A percentile compares a stretch with the other conserved stretches of the same genome.
Conservation (phyloP, 306 rosid genomes). For the Quercus parvula region DNA sequence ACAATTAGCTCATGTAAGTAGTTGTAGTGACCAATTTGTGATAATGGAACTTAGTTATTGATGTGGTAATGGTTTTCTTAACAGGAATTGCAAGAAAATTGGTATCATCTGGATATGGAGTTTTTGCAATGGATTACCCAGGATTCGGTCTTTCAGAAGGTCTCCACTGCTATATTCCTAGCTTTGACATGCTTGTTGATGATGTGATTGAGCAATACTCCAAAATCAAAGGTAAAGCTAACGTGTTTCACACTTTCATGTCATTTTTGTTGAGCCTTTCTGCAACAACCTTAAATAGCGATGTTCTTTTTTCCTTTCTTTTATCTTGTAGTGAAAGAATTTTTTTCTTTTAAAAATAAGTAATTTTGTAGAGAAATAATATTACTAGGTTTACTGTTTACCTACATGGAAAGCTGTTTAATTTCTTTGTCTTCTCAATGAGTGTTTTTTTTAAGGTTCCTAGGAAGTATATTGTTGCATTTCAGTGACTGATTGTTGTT, state of each 20-base stretch:
- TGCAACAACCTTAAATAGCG: neutral
- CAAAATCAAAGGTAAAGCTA: conserved; percentile 65
- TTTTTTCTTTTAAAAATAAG: neutral
- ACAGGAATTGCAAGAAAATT: conserved; percentile 87
- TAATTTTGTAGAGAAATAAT: neutral
- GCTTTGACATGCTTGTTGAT: conserved; percentile 71
- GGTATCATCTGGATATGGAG: conserved; percentile 69
- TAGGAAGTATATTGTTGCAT: neutral
- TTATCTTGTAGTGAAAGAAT: neutral
- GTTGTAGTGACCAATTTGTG: neutral
- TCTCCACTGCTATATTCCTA: conserved; percentile 70
- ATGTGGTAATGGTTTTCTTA: conserved; percentile 2
- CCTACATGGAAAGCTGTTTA: neutral
- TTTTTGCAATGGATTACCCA: conserved; percentile 93
- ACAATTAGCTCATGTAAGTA: neutral
- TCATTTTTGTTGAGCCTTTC: neutral
- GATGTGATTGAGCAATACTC: conserved; percentile 77
- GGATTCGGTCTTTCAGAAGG: conserved; percentile 98
- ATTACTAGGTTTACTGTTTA: neutral
- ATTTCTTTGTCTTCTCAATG: neutral
- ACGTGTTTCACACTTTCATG: neutral
- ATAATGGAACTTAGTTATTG: neutral
- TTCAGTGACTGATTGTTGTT: neutral
- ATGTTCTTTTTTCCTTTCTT: neutral
- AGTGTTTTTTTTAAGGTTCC: neutral